These are phyloP conservation scores for Colletotrichum tofieldiae DNA, from an alignment of 2,329 filamentous ascomycete species.

Conservation along the genomic window DNA sequence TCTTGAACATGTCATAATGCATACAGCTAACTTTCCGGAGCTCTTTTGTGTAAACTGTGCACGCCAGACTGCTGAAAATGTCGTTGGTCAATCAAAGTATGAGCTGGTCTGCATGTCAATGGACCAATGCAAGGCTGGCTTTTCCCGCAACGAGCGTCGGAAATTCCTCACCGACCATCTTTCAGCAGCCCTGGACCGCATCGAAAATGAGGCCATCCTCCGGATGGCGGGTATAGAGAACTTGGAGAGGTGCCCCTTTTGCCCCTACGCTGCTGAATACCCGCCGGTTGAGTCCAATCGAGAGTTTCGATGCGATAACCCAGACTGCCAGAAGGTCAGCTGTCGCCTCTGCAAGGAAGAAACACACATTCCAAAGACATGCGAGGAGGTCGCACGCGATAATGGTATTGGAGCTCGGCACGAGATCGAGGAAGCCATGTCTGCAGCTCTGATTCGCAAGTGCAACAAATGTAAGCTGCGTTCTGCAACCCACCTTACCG, in stretches of 20 bases:
- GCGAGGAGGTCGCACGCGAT: slow-evolving; percentile 76
- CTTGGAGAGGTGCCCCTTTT: slow-evolving; percentile 85
- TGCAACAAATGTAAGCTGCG: slow-evolving; percentile 75
- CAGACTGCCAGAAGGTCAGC: slow-evolving; percentile 74
- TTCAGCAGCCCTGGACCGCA: slow-evolving; percentile 74
- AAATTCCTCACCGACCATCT: slow-evolving; percentile 73
- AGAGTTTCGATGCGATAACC: slow-evolving; percentile 81
- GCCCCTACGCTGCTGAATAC: slow-evolving; percentile 83
- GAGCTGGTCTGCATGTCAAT: slow-evolving; percentile 80
- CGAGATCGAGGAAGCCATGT: slow-evolving; percentile 87
- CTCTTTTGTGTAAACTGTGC: slow-evolving; percentile 81
- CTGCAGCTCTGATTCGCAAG: slow-evolving; percentile 80
- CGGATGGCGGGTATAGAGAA: slow-evolving; percentile 80
- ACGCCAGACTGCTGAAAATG: slow-evolving; percentile 74
- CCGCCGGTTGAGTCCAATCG: slow-evolving; percentile 76
- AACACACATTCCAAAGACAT: slow-evolving; percentile 81
- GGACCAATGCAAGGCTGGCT: slow-evolving; percentile 75
- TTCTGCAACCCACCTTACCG: background rate
- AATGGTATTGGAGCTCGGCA: slow-evolving; percentile 74
- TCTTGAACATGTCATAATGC: background rate
- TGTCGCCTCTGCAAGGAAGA: slow-evolving; percentile 79
- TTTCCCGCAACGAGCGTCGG: slow-evolving; percentile 68
- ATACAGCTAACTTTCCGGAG: slow-evolving; percentile 45
- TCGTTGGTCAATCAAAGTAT: slow-evolving; percentile 80
- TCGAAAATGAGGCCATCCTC: slow-evolving; percentile 80